These are phyloP conservation scores for Monilinia aucupariae DNA, from an alignment of 2,329 filamentous ascomycete genomes.

Conservation along the genomic window DNA sequence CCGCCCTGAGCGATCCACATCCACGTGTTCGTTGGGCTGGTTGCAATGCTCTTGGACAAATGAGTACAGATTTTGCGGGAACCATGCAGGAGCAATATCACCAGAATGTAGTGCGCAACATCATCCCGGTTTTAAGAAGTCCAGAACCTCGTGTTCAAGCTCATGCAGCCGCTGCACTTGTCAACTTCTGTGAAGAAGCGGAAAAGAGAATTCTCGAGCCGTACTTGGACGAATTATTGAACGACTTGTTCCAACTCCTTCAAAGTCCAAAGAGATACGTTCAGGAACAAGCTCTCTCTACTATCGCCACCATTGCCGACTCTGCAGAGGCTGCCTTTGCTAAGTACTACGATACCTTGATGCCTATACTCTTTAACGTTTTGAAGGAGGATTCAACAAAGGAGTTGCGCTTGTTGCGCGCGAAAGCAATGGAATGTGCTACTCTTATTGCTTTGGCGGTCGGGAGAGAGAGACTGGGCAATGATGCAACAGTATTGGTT, in stretches of 20 bases:
- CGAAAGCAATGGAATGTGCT: constrained; percentile 98
- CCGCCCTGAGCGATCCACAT: constrained; percentile 82
- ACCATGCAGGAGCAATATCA: constrained; percentile 98
- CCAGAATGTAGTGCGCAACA: constrained; percentile 76
- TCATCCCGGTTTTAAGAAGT: constrained; percentile 87
- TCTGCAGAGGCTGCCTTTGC: constrained; percentile 91
- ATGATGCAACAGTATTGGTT: constrained; percentile 81
- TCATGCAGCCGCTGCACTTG: constrained; percentile 92
- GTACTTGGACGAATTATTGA: constrained; percentile 83
- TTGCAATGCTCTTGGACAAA: constrained; percentile 97
- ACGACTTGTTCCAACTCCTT: constrained; percentile 78
- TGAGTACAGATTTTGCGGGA: constrained; percentile 98
- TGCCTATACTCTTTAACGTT: constrained; percentile 90
- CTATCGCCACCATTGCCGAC: constrained; percentile 97
- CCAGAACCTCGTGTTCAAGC: constrained; percentile 92
- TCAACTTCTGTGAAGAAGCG: constrained; percentile 98
- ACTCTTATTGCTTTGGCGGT: constrained; percentile 94
- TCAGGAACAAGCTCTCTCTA: constrained; percentile 94
- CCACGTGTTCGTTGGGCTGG: constrained; percentile 94
- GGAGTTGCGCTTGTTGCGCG: constrained; percentile 82
- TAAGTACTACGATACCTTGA: constrained; percentile 91
- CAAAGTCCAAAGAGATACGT: constrained; percentile 93
- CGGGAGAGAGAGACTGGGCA: constrained; percentile 84
- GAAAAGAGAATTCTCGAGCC: constrained; percentile 88
- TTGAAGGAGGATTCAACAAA: constrained; percentile 86